Evolutionary conservation across 768 basidiomycete species (phyloP).

Genomic region (Amanita muscaria): DNA sequence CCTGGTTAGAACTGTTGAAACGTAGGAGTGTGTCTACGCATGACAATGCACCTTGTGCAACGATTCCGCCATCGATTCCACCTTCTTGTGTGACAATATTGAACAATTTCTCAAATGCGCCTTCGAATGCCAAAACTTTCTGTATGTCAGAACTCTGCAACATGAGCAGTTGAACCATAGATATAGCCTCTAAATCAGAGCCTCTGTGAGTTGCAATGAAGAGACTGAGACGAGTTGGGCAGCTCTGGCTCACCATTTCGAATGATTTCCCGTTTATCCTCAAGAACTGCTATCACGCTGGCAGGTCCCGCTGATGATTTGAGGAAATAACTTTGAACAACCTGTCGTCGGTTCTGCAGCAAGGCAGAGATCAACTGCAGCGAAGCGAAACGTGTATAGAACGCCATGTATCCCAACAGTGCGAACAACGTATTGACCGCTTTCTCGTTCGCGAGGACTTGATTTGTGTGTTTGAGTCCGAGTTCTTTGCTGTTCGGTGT

Average conservation of each 20-base stretch:
- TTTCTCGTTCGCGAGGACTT: slow-evolving; percentile 63
- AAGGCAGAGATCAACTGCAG: slow-evolving; percentile 76
- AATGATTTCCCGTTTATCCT: slow-evolving; percentile 84
- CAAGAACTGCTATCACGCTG: slow-evolving; percentile 65
- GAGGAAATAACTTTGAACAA: slow-evolving; percentile 87
- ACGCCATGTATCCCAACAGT: slow-evolving; percentile 65
- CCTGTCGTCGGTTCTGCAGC: slow-evolving; percentile 71
- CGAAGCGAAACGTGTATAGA: slow-evolving; percentile 79
- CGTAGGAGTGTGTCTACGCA: slow-evolving; percentile 83
- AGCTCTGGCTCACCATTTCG: slow-evolving; percentile 57
- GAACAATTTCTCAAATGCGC: slow-evolving; percentile 93
- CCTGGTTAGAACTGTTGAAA: slow-evolving; percentile 94
- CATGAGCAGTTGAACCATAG: slow-evolving; percentile 72
- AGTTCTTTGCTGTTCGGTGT: slow-evolving; percentile 45
- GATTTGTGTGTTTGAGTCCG: slow-evolving; percentile 80
- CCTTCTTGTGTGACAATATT: slow-evolving; percentile 81
- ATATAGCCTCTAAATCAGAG: slow-evolving; percentile 56
- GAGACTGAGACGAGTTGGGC: background rate
- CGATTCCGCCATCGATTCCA: slow-evolving; percentile 85
- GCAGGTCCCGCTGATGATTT: slow-evolving; percentile 71
- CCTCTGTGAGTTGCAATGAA: background rate
- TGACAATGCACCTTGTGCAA: slow-evolving; percentile 76
- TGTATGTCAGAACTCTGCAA: slow-evolving; percentile 90
- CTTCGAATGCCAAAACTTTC: slow-evolving; percentile 93
- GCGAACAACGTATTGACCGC: slow-evolving; percentile 68